Evolutionary conservation across 208 protist species (phyloP).

Genomic region (Wallacemonas rigidus): DNA sequence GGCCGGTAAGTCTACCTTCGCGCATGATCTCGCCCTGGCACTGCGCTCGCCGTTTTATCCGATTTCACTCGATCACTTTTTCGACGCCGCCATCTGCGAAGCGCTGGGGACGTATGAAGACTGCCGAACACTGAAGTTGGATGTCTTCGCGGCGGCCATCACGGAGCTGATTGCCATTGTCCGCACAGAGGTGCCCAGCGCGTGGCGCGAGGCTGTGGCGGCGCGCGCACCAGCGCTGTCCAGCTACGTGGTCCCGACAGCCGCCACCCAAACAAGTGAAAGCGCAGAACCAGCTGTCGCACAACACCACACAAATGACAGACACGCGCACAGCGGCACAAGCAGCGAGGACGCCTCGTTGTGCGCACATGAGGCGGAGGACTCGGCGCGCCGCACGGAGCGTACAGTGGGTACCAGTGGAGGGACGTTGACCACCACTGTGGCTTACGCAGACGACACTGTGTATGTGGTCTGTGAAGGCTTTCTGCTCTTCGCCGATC

Average conservation of each 20-base stretch:
- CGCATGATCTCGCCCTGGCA: constrained; percentile 33
- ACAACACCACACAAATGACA: background rate
- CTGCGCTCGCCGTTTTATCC: constrained; percentile 52
- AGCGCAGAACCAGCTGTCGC: background rate
- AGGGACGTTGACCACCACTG: background rate
- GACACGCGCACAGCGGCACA: background rate
- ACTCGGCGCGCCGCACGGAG: constrained; percentile 16
- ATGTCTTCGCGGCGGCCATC: constrained; percentile 25
- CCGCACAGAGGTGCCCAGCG: background rate
- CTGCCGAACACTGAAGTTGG: constrained; percentile 42
- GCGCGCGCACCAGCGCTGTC: constrained; percentile 14
- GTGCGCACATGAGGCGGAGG: constrained; percentile 44
- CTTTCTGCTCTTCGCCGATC: constrained; percentile 41
- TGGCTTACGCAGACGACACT: background rate
- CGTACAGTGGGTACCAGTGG: background rate
- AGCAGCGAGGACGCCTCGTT: constrained; percentile 35
- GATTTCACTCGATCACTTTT: constrained; percentile 57
- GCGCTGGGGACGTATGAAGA: constrained; percentile 62
- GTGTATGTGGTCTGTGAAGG: constrained; percentile 61
- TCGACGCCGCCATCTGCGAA: constrained; percentile 30
- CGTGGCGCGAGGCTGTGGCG: background rate
- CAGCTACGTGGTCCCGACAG: background rate
- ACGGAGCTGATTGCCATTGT: background rate
- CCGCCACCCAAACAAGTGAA: background rate
- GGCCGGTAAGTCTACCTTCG: constrained; percentile 54